A percentile compares a stretch with the other conserved stretches of the same genome.
phyloP scores from a whole-genome alignment of 2,329 filamentous ascomycete genomes.

The Aschersonia sp. region DNA sequence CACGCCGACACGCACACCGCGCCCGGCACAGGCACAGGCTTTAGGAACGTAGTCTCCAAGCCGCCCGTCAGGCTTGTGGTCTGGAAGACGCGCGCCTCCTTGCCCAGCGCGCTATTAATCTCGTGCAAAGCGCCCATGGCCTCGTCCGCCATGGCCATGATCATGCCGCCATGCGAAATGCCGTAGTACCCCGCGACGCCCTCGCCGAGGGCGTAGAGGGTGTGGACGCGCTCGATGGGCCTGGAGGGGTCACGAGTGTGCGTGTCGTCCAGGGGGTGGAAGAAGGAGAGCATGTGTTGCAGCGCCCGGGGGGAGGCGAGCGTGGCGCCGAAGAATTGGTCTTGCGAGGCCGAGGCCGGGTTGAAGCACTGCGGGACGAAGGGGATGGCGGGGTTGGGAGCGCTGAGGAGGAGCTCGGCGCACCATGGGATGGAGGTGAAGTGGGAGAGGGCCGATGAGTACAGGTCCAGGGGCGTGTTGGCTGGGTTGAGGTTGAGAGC shows the following conservation, averaged over 20 bases:
- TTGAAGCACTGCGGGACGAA: conserved; percentile 20
- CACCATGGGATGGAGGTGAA: conserved; percentile 23
- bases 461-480: conserved; percentile 11
- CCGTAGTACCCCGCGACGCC: conserved; percentile 18
- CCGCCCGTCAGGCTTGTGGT: conserved; percentile 18
- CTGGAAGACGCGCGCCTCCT: conserved; percentile 13
- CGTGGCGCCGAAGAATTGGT: conserved; percentile 19
- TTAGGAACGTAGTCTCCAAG: conserved; percentile 19
- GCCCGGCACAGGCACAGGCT: conserved; percentile 14
- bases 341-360: conserved; percentile 12
- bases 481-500: conserved; percentile 13
- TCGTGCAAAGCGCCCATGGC: conserved; percentile 20
- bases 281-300: conserved; percentile 19
- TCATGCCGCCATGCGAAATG: conserved; percentile 21
- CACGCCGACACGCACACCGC: conserved; percentile 16
- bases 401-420: conserved; percentile 11
- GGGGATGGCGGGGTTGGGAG: conserved; percentile 9
- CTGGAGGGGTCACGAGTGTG: conserved; percentile 10
- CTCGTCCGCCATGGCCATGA: conserved; percentile 21
- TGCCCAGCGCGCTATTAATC: conserved; percentile 18
- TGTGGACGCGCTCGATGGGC: conserved; percentile 13
- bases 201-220: conserved; percentile 17
- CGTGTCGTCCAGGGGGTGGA: conserved; percentile 13
- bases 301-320: conserved; percentile 15
- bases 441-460: conserved; percentile 13